phyloP scores from a whole-genome alignment of 805 yeast species.

The Kazachstania africana region DNA sequence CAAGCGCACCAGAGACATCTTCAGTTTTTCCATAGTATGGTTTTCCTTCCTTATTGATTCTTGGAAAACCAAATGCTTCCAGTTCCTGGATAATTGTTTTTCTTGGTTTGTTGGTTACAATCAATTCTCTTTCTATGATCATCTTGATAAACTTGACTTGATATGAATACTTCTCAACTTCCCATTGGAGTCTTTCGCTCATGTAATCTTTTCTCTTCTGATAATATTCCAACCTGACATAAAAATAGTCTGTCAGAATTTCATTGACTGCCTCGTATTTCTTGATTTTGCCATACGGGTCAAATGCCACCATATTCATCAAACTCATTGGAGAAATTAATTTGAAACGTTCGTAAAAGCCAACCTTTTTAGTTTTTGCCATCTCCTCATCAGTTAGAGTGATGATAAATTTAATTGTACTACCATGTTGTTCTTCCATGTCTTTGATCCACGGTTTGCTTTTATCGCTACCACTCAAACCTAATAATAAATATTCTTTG shows the following conservation, averaged over 20 bases:
- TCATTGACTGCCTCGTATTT: constrained; percentile 67
- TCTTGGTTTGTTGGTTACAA: constrained; percentile 66
- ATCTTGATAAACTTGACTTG: constrained; percentile 88
- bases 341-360: constrained; percentile 77
- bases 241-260: constrained; percentile 74
- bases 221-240: constrained; percentile 76
- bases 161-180: constrained; percentile 58
- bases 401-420: constrained; percentile 67
- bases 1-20: constrained; percentile 15
- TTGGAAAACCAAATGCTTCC: constrained; percentile 56
- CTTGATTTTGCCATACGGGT: constrained; percentile 75
- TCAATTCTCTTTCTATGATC: constrained; percentile 66
- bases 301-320: constrained; percentile 92
- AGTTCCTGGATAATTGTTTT: constrained; percentile 52
- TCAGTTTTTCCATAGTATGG: constrained; percentile 39
- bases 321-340: constrained; percentile 55
- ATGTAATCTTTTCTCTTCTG: constrained; percentile 81
- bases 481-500: constrained; percentile 72
- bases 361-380: constrained; percentile 63
- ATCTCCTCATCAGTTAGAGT: constrained; percentile 70
- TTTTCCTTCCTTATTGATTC: constrained; percentile 57
- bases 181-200: constrained; percentile 57
- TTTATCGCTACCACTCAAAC: constrained; percentile 67
- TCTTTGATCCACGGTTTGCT: constrained; percentile 80
- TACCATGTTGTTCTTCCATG: constrained; percentile 87